Conservation (phyloP, 257 asterid genomes). For the Salvia hispanica region DNA sequence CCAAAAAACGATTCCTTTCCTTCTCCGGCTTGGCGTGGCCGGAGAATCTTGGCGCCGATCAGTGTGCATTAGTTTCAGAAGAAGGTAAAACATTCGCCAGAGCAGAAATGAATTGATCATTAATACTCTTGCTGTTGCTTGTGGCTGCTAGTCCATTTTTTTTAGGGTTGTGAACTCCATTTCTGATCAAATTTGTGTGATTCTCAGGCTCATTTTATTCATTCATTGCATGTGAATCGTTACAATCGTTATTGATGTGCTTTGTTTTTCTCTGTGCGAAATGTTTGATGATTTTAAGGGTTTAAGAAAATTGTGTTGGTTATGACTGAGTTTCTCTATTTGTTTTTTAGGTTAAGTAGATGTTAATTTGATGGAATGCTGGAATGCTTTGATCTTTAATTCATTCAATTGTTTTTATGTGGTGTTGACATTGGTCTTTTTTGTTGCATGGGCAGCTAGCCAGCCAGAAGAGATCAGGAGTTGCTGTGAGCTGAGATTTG, state of each 20-base stretch:
- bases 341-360: conserved; percentile 10
- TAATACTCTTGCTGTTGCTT: conserved; percentile 12
- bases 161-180: conserved; percentile 34
- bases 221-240: conserved; percentile 31
- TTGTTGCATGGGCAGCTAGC: conserved; percentile 29
- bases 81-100: conserved; percentile 28
- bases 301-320: conserved; percentile 23
- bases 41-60: conserved; percentile 30
- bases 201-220: conserved; percentile 23
- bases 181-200: conserved; percentile 23
- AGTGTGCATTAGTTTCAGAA: conserved; percentile 15
- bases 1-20: conserved; percentile 28
- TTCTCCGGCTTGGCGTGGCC: conserved; percentile 40
- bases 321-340: conserved; percentile 18
- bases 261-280: neutral
- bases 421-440: conserved; percentile 14
- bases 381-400: conserved; percentile 2
- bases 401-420: neutral
- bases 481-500: conserved; percentile 23
- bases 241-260: conserved; percentile 21
- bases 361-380: conserved; percentile 25
- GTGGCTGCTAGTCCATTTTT: conserved; percentile 19
- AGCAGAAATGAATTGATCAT: conserved; percentile 5
- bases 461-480: conserved; percentile 11
- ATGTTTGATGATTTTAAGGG: conserved; percentile 27